Evolutionary conservation across 352 stramenopile genomes (phyloP).

Genomic region (Phytopythium oedochilum): DNA sequence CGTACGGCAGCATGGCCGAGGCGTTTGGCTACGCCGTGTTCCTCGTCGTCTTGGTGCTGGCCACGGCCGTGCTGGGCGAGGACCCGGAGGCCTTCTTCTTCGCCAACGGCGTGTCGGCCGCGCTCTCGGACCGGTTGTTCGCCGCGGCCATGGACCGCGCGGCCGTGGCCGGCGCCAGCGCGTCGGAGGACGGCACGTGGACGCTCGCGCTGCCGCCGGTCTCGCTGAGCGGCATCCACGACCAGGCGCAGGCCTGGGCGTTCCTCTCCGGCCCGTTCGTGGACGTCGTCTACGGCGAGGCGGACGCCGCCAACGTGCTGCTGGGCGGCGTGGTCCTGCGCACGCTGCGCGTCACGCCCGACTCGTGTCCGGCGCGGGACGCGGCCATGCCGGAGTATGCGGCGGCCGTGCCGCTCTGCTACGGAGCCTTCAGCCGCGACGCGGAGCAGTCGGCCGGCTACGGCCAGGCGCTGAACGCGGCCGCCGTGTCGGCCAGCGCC

Average conservation of each 20-base stretch:
- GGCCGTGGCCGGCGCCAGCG: neutral
- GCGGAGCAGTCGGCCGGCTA: constrained; percentile 43
- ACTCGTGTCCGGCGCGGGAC: constrained; percentile 39
- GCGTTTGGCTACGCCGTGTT: constrained; percentile 45
- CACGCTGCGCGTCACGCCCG: constrained; percentile 45
- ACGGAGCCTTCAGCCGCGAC: constrained; percentile 29
- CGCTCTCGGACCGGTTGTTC: constrained; percentile 46
- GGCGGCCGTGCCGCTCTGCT: constrained; percentile 59
- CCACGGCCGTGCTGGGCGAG: constrained; percentile 40
- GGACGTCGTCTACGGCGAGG: constrained; percentile 43
- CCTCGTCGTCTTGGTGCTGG: constrained; percentile 50
- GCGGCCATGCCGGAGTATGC: constrained; percentile 55
- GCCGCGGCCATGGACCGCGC: constrained; percentile 15
- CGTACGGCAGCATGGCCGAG: constrained; percentile 53
- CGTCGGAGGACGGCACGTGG: constrained; percentile 1
- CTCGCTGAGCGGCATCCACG: constrained; percentile 47
- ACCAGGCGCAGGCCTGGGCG: constrained; percentile 51
- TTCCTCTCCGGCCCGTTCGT: constrained; percentile 61
- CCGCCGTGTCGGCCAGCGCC: constrained; percentile 30
- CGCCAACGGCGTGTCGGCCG: constrained; percentile 40
- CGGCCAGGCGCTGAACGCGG: constrained; percentile 57
- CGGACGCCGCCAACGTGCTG: constrained; percentile 33
- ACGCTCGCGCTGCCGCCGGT: constrained; percentile 23
- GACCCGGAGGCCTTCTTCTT: constrained; percentile 61
- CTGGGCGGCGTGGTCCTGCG: constrained; percentile 51